Evolutionary conservation across 106 monocot species (phyloP).

Genomic region (Dioscorea zingiberensis): DNA sequence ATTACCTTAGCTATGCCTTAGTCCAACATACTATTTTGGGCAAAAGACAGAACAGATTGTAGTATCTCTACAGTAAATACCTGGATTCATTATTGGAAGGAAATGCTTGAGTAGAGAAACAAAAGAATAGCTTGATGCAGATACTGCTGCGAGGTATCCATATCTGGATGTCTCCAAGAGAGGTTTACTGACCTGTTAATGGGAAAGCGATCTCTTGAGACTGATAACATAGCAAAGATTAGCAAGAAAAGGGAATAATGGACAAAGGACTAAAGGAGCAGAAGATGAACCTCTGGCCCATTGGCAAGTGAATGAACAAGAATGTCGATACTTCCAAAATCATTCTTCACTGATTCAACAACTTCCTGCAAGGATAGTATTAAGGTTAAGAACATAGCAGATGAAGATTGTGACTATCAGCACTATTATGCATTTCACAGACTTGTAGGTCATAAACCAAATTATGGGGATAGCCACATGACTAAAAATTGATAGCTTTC

Average conservation of each 20-base stretch:
- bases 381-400: not conserved
- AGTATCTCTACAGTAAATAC: conserved; percentile 12
- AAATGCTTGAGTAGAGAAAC: conserved; percentile 86
- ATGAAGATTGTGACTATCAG: not conserved
- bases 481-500: not conserved
- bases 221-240: not conserved
- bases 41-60: too few relatives aligned
- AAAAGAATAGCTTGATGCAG: conserved; percentile 95
- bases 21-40: too few relatives aligned
- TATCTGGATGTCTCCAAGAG: conserved; percentile 87
- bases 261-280: too few relatives aligned
- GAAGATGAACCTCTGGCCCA: conserved; percentile 64
- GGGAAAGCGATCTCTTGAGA: not conserved
- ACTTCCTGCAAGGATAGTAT: conserved; percentile 53
- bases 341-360: conserved; percentile 79
- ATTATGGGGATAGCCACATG: not conserved
- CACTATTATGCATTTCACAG: not conserved
- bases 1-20: too few relatives aligned
- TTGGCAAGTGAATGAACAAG: conserved; percentile 98
- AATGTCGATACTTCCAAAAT: conserved; percentile 94
- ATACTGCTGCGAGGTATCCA: conserved; percentile 90
- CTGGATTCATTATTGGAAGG: conserved; percentile 98
- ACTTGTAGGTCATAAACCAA: not conserved
- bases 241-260: not conserved
- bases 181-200: conserved; percentile 69